Evolutionary conservation across 331 rosid genomes (phyloP).

Genomic region (Saraca asoca): DNA sequence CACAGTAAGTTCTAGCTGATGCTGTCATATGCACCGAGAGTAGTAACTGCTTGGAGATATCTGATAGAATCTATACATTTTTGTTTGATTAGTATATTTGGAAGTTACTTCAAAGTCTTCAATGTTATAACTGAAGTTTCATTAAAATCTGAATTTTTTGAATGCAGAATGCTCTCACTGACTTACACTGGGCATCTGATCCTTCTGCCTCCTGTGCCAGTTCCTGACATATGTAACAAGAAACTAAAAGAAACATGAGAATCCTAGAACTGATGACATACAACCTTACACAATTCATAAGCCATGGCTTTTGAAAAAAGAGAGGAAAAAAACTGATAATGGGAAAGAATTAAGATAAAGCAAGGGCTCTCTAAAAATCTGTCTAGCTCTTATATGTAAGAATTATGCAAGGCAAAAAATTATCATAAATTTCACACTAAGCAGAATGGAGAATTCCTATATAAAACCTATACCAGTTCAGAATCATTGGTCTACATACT

Average conservation of each 20-base stretch:
- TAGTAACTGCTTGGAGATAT: conserved; percentile 31
- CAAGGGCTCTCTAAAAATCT: background rate
- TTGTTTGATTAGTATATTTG: conserved; percentile 35
- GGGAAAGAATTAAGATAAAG: conserved; percentile 22
- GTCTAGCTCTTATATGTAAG: no score
- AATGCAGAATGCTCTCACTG: conserved; percentile 36
- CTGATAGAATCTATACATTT: conserved; percentile 37
- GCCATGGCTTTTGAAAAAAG: conserved; percentile 15
- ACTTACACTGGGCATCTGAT: conserved; percentile 37
- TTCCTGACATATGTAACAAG: conserved; percentile 41
- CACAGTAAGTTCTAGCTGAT: conserved; percentile 7
- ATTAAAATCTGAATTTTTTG: conserved; percentile 21
- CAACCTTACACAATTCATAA: conserved; percentile 18
- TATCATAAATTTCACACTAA: conserved; percentile 20
- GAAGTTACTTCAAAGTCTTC: conserved; percentile 34
- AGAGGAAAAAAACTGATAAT: conserved; percentile 20
- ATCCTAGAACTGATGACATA: conserved; percentile 22
- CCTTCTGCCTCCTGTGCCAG: conserved; percentile 41
- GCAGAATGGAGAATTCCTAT: conserved; percentile 9
- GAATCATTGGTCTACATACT: no score
- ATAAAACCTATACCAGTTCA: no score
- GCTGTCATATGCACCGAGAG: conserved; percentile 31
- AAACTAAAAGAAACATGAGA: conserved; percentile 34
- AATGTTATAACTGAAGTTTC: conserved; percentile 32
- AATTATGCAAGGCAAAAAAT: conserved; percentile 4